Evolutionary conservation across 805 yeast species (phyloP).

Genomic region (Candida rishiriensis): DNA sequence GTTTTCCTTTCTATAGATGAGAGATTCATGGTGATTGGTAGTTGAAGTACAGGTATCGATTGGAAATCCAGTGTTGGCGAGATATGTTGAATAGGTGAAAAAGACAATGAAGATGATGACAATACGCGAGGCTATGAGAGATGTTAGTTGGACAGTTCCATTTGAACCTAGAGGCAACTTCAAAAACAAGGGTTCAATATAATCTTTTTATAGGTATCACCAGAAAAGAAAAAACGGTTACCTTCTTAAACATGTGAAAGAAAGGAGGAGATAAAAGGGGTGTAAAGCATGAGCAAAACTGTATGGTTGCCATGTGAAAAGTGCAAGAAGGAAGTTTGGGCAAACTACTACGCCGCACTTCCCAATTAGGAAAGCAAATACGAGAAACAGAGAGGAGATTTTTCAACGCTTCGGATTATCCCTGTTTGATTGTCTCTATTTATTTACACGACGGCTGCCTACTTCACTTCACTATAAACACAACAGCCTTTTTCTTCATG

Average conservation of each 20-base stretch:
- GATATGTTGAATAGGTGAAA: no score
- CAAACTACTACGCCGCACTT: background rate
- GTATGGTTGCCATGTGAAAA: background rate
- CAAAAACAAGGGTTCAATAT: no score
- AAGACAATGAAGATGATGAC: no score
- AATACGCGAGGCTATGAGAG: no score
- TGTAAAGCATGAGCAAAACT: no score
- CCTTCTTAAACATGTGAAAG: no score
- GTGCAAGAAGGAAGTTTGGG: background rate
- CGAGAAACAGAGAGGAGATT: no score
- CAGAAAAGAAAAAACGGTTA: no score
- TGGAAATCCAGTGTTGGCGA: background rate
- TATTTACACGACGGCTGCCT: background rate
- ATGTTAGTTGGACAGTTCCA: no score
- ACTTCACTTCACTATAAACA: conserved; percentile 18
- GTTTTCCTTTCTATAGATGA: background rate
- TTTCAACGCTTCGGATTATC: background rate
- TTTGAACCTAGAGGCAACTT: no score
- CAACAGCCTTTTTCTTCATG: conserved; percentile 34
- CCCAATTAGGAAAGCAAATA: background rate
- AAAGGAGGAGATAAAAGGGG: no score
- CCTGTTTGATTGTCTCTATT: background rate
- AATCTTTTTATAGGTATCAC: no score
- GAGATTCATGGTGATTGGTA: background rate
- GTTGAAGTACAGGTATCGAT: background rate